phyloP scores from a whole-genome alignment of 1,284 basidiomycete genomes.

The Naganishia liquefaciens region DNA sequence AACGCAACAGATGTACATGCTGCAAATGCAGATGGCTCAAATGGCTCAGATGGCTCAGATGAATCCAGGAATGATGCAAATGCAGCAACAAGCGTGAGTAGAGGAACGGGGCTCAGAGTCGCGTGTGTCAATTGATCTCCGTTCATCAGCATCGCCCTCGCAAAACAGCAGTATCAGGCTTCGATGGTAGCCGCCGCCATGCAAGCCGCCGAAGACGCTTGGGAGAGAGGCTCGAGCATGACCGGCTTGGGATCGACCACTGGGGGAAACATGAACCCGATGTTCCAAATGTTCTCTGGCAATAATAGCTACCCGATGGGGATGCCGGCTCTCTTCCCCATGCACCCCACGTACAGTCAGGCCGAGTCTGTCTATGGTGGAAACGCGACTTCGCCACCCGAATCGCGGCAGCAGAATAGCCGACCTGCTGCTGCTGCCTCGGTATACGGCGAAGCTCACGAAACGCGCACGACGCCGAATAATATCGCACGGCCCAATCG shows the following conservation, averaged over 20 bases:
- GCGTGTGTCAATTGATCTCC: too few species aligned
- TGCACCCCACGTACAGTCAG: not conserved
- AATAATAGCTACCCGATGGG: constrained; percentile 18
- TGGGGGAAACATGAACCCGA: not conserved
- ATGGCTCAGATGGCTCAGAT: constrained; percentile 31
- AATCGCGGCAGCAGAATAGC: not conserved
- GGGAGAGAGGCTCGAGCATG: constrained; percentile 71
- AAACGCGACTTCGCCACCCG: not conserved
- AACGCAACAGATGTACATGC: constrained; percentile 26
- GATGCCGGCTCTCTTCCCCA: constrained; percentile 13
- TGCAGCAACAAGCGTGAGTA: constrained; percentile 36
- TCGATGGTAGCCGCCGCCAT: constrained; percentile 81
- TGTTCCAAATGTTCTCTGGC: constrained; percentile 5
- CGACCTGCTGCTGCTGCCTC: constrained; percentile 16
- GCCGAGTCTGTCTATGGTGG: constrained; percentile 26
- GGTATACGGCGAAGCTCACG: constrained; percentile 32
- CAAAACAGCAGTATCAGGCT: constrained; percentile 80
- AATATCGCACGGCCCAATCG: constrained; percentile 6
- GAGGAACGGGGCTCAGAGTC: too few species aligned
- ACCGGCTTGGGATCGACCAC: constrained; percentile 52
- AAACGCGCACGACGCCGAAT: constrained; percentile 1
- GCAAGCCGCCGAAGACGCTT: constrained; percentile 75
- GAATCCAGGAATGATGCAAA: constrained; percentile 30
- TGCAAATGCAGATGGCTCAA: constrained; percentile 26
- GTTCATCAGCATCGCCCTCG: constrained; percentile 61